Conservation (phyloP, 1,284 basidiomycete genomes). For the Kwoniella shivajii region DNA sequence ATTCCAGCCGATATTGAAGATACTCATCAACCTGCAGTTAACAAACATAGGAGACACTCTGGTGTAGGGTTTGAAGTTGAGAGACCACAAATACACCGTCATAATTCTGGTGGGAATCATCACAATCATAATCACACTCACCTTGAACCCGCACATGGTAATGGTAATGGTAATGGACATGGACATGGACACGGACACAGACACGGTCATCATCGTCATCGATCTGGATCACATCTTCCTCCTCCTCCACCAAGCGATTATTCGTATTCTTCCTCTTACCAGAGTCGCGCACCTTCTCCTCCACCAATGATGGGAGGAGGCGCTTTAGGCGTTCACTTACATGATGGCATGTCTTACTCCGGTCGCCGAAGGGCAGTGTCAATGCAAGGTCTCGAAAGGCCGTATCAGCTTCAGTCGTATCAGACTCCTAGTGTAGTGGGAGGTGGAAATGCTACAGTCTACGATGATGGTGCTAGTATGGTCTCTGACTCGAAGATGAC, state of each 20-base stretch:
- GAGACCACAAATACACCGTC: slow-evolving; percentile 1
- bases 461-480: slow-evolving; percentile 37
- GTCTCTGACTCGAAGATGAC: slow-evolving; percentile 33
- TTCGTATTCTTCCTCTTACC: neutral
- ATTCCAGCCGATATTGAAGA: slow-evolving; percentile 1
- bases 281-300: neutral
- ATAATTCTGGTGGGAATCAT: slow-evolving; percentile 1
- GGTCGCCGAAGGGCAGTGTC: slow-evolving; percentile 11
- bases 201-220: slow-evolving; percentile 15
- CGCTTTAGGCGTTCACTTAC: neutral
- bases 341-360: neutral
- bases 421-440: slow-evolving; percentile 18
- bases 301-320: slow-evolving; percentile 3
- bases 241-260: slow-evolving; percentile 6
- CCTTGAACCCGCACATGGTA: neutral
- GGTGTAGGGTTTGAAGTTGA: slow-evolving; percentile 2
- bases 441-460: slow-evolving; percentile 12
- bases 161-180: too few relatives aligned
- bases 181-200: too few relatives aligned
- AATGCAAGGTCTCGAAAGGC: slow-evolving; percentile 15
- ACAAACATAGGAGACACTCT: slow-evolving; percentile 8
- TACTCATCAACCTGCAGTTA: neutral
- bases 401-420: slow-evolving; percentile 8
- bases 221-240: slow-evolving; percentile 13
- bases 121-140: neutral